Evolutionary conservation across 257 asterid species (phyloP), one percentile per base, ranked within the genome.

Genomic region (Primulina tabacum): DNA sequence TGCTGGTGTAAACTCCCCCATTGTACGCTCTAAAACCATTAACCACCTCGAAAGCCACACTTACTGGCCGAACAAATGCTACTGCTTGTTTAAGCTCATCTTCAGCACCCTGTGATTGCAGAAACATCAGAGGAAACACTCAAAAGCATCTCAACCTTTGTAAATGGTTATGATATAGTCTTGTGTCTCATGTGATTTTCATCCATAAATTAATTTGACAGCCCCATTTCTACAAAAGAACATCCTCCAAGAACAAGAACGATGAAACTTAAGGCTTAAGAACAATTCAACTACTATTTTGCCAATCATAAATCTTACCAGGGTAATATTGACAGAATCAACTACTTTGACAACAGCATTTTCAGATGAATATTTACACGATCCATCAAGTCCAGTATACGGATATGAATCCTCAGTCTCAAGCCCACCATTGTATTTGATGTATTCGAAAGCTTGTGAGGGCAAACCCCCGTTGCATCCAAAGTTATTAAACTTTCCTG

Each of bases 361-460:
- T 76, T 79, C 84, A 59, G 95, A 79, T 18, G 93, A 78, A 82
- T 35, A 94, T 78, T 86, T 85, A 88, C 99, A 91, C 2, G 55
- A 21, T 64, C 93, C 96, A 67, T 91, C 59, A 81, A 73, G 58
- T 69, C 87, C 99, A 10, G 82, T 85, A 65, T 94, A 91, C 6
- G 99, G 97, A 80, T 94, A 94, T 59, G 96, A 91, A 58, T 72
- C 80, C 83, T 94, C 99, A 2, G 96, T 91, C 26, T 88, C 95
- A 62, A 94, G 88, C 61, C 99, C 99, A 67, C 97, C 97, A 28
- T 81, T 94, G 77, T 62, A 86, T 82, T 89, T 94, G 72, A 94
- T 86, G 83, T 91, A 94, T 78, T 94, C 98, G 74, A 91, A 94
- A 73, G 99, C 97, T 83, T 94, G 99, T 43, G 99, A 94, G 60